Percentiles rank a stretch among this genome's conserved stretches.
Conservation (phyloP, 495 filamentous ascomycete genomes). For the Hypoxylon lienhwacheense region DNA sequence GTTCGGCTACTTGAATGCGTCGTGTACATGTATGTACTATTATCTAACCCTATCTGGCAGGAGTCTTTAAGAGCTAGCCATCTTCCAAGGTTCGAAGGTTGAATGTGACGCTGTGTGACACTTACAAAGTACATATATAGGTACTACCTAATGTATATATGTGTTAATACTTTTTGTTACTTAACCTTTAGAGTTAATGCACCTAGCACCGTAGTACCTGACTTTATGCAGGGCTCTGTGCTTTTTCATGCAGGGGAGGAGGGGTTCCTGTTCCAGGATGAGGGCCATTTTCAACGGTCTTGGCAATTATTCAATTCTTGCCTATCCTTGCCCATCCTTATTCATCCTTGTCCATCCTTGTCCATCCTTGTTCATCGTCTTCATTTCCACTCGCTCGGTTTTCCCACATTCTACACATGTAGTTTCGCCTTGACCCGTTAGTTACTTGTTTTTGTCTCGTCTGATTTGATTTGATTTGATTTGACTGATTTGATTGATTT, state of each 20-base stretch:
- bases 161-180: not conserved
- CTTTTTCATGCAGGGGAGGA: slow-evolving; percentile 24
- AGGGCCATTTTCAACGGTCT: slow-evolving; percentile 16
- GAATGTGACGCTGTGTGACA: too few species aligned
- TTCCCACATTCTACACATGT: too few species aligned
- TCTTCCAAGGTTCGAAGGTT: too few species aligned
- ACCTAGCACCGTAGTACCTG: too few species aligned
- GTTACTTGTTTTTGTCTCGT: slow-evolving; percentile 16
- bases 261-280: slow-evolving; percentile 18
- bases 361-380: slow-evolving; percentile 31
- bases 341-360: too few species aligned
- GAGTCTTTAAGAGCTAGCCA: too few species aligned
- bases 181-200: too few species aligned
- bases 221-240: slow-evolving; percentile 1
- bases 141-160: not conserved
- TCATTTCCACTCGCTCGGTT: slow-evolving; percentile 31
- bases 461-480: slow-evolving; percentile 15
- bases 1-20: too few species aligned
- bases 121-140: too few species aligned
- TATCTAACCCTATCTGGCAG: too few species aligned
- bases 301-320: slow-evolving; percentile 12
- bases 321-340: too few species aligned
- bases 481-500: not conserved
- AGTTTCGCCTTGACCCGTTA: slow-evolving; percentile 18
- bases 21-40: too few species aligned